Base-by-base conservation (phyloP, 495 filamentous ascomycete genomes). In the Neurospora sp. region DNA sequence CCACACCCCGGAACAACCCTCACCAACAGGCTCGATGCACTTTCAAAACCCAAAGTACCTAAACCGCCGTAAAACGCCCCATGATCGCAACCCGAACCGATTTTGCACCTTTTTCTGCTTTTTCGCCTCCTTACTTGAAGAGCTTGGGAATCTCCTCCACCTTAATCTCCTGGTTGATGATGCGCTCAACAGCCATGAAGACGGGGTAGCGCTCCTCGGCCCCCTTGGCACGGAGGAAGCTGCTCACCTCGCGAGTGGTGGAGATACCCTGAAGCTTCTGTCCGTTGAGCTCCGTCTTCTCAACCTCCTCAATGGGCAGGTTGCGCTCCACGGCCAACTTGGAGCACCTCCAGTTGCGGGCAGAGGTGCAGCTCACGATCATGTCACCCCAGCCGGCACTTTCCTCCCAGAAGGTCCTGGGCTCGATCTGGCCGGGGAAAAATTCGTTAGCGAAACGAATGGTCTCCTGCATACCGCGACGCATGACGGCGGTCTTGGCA, bases 401-500 rank as follows among this genome's bases (percentile, higher is more conserved):
- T 85, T 98, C 95, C 78, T 98, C 94, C 18, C 94, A 97, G 82
- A 99, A 97, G 6, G 96, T 98, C 69, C 85, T 89, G 23, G 90
- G 88, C 39, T 90, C 85, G 66, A 96, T 91, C 2, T 91, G 91
- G 71, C 93, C 88, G 12, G 88, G 88, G 81, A 98, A 99, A 87
- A 97, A 99, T 77, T 90, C 88, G 81, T 93, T 92, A 44, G 94
- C 94, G 76, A 99, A 99, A 74, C 92, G 91, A 72, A 97, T 93
- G 90, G 96, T 97, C 84, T 99, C 96, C 70, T 96, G 85, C 71
- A 99, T 87, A 10, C 96, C 96, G 38, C 97, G 91, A 12, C 96
- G 92, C 94, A 98, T 98, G 69, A 99, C 90, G 27, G 96, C 96
- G 48, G 96, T 93, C 84, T 98, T 98, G 69, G 95, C 94, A 78